These are phyloP conservation scores for Arctostaphylos glauca DNA, from an alignment of 148 eudicot genomes.

Conservation along the genomic window DNA sequence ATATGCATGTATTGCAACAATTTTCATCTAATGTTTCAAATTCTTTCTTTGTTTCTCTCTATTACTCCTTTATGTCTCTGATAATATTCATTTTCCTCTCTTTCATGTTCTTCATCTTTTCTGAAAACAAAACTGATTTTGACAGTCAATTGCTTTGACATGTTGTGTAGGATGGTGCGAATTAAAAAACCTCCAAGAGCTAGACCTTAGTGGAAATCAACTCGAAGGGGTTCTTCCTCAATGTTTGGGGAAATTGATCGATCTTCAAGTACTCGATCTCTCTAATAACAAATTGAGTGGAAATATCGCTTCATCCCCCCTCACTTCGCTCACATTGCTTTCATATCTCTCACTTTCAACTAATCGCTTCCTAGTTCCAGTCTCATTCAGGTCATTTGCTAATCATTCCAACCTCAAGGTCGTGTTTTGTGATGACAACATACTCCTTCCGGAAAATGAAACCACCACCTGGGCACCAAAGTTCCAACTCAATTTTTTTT, in stretches of 20 bases:
- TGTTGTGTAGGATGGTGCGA: neutral
- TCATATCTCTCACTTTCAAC: neutral
- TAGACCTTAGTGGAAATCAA: neutral
- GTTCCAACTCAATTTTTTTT: neutral
- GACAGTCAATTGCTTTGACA: no score
- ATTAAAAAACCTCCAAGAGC: no score
- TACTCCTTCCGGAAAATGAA: neutral
- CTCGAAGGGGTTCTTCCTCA: no score
- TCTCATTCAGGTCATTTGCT: slow-evolving; percentile 3
- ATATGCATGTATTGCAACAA: no score
- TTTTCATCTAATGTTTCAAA: no score
- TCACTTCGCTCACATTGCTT: neutral
- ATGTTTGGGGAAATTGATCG: no score
- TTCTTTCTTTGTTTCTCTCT: no score
- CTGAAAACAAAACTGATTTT: no score
- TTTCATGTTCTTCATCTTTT: no score
- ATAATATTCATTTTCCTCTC: no score
- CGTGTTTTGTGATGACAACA: neutral
- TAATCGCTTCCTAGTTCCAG: neutral
- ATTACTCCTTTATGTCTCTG: no score
- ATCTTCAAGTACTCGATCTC: neutral
- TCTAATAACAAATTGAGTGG: neutral
- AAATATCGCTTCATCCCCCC: neutral
- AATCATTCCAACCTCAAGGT: slow-evolving; percentile 14
- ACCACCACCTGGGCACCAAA: neutral